Evolutionary conservation across 176 grass and related monocot species (phyloP).

Genomic region (Juncus inflexus): DNA sequence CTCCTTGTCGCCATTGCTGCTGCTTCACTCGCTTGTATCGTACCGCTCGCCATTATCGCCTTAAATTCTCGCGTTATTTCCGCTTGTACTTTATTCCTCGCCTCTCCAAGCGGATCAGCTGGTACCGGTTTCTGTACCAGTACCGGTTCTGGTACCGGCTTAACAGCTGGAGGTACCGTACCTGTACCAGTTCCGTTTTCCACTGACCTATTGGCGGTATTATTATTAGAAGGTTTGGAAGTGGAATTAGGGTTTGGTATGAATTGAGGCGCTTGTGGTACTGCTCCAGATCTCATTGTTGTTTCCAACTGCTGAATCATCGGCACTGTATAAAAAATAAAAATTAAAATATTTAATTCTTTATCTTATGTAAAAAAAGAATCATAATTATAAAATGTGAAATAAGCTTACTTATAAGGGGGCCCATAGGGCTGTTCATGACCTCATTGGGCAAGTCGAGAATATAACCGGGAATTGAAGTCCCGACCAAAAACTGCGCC

Average conservation of each 20-base stretch:
- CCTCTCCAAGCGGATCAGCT: constrained; percentile 38
- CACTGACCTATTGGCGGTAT: background rate
- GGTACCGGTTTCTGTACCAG: background rate
- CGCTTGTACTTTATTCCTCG: constrained; percentile 43
- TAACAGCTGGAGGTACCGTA: constrained; percentile 22
- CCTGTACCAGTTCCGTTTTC: background rate
- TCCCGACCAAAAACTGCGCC: constrained; percentile 50
- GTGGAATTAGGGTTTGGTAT: constrained; percentile 16
- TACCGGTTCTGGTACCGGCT: constrained; percentile 15
- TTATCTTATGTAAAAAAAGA: constrained; percentile 10
- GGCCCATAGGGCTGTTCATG: constrained; percentile 70
- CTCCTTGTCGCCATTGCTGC: constrained; percentile 43
- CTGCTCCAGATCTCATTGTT: constrained; percentile 41
- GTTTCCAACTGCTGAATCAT: constrained; percentile 78
- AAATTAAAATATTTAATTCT: background rate
- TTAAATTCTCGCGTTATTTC: constrained; percentile 61
- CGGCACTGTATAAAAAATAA: constrained; percentile 34
- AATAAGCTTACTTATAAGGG: constrained; percentile 47
- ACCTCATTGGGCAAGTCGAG: constrained; percentile 68
- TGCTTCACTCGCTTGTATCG: constrained; percentile 44
- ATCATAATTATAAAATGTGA: background rate
- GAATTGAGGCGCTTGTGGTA: constrained; percentile 52
- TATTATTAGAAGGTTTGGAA: background rate
- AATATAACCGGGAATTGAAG: constrained; percentile 58
- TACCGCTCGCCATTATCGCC: constrained; percentile 60